These are phyloP conservation scores for Fusarium sarcochroum DNA, from an alignment of 2,329 filamentous ascomycete species.

Conservation along the genomic window DNA sequence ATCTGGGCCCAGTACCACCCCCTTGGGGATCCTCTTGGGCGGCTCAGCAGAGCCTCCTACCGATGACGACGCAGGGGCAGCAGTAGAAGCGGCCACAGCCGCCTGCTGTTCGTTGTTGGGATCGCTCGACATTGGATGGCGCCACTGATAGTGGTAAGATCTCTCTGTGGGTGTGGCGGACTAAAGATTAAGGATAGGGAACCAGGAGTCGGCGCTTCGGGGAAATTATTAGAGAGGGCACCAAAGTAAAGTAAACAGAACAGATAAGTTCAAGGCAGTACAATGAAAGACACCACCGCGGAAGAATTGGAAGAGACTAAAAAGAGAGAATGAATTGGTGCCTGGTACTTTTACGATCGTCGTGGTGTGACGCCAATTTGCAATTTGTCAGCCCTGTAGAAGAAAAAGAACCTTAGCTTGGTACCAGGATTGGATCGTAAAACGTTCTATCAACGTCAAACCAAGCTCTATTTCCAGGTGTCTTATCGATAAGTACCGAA, in stretches of 20 bases:
- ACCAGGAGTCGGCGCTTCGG: constrained; percentile 18
- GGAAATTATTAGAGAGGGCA: constrained; percentile 9
- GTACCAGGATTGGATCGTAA: background rate
- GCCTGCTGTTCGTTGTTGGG: constrained; percentile 43
- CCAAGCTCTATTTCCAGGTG: background rate
- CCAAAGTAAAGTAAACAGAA: constrained; percentile 7
- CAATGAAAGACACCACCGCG: background rate
- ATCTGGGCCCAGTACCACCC: constrained; percentile 82
- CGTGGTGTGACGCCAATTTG: constrained; percentile 33
- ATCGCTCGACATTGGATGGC: constrained; percentile 48
- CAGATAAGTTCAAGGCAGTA: background rate
- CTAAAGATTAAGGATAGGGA: constrained; percentile 20
- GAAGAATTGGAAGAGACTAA: constrained; percentile 12
- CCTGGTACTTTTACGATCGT: constrained; percentile 18
- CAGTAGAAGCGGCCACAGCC: constrained; percentile 34
- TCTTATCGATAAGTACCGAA: constrained; percentile 32
- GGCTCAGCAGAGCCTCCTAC: constrained; percentile 49
- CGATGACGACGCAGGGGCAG: constrained; percentile 36
- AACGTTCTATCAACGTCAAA: constrained; percentile 8
- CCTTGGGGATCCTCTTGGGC: constrained; percentile 74
- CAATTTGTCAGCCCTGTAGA: constrained; percentile 44
- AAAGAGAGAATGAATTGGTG: constrained; percentile 10
- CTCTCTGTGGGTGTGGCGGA: constrained; percentile 23
- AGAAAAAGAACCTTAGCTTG: constrained; percentile 9
- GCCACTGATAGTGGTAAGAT: constrained; percentile 34